Percentiles rank a stretch among this genome's conserved stretches.
Evolutionary conservation across 192 early-diverging fungal species (phyloP).

Genomic region (Haplosporangium gracile): DNA sequence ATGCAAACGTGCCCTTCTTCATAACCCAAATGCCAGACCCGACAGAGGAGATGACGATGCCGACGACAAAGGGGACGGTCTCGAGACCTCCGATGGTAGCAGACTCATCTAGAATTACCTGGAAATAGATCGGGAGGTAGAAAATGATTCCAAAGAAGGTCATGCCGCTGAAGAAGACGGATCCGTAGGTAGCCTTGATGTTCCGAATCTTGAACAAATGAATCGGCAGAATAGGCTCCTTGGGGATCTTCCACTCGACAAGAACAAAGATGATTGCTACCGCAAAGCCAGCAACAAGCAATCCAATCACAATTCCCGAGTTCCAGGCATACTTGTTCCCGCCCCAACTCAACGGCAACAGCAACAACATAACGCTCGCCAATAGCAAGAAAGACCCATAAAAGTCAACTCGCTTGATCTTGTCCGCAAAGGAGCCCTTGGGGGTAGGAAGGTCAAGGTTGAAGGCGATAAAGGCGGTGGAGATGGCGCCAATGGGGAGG

Average conservation of each 20-base stretch:
- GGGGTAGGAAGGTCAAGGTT: conserved; percentile 64
- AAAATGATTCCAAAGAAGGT: conserved; percentile 69
- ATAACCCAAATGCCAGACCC: conserved; percentile 60
- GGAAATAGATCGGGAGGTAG: conserved; percentile 74
- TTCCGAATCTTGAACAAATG: conserved; percentile 64
- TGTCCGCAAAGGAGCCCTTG: conserved; percentile 57
- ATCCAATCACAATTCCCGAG: conserved; percentile 63
- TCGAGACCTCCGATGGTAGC: conserved; percentile 68
- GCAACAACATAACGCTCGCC: conserved; percentile 60
- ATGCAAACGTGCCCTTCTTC: conserved; percentile 61
- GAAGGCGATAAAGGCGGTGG: conserved; percentile 43
- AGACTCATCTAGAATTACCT: conserved; percentile 64
- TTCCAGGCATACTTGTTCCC: conserved; percentile 72
- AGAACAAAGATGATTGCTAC: conserved; percentile 57
- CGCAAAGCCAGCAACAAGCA: conserved; percentile 61
- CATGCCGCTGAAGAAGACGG: conserved; percentile 64
- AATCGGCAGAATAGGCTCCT: conserved; percentile 68
- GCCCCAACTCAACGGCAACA: conserved; percentile 74
- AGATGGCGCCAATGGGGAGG: conserved; percentile 55
- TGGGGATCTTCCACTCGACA: conserved; percentile 64
- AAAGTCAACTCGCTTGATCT: conserved; percentile 72
- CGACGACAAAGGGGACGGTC: conserved; percentile 69
- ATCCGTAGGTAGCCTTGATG: conserved; percentile 58
- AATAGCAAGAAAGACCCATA: conserved; percentile 67
- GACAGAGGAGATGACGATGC: conserved; percentile 63